A percentile compares a stretch with the other conserved stretches of the same genome.
Evolutionary conservation across 192 early-diverging fungal genomes (phyloP).

Genomic region (Linnemannia schmuckeri): DNA sequence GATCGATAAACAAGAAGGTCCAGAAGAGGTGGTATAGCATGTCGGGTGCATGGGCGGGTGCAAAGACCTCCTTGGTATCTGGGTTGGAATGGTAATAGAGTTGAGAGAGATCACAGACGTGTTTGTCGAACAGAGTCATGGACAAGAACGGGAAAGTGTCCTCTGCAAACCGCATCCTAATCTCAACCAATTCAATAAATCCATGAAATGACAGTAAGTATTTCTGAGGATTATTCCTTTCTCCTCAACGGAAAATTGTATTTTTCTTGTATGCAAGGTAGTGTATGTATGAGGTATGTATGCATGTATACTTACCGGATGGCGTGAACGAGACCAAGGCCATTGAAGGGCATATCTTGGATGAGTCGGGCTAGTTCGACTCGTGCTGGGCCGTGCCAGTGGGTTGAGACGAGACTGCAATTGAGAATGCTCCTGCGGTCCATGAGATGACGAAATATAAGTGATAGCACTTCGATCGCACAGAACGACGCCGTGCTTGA

Average conservation of each 20-base stretch:
- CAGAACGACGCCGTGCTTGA: conserved; percentile 19
- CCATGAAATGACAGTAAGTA: background rate
- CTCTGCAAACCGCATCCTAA: conserved; percentile 45
- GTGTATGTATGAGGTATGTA: background rate
- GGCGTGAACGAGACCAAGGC: conserved; percentile 43
- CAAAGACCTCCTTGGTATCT: conserved; percentile 42
- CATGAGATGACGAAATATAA: conserved; percentile 45
- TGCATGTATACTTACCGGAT: conserved; percentile 27
- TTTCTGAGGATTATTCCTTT: background rate
- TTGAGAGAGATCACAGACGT: conserved; percentile 48
- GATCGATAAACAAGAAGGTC: conserved; percentile 55
- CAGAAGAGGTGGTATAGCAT: conserved; percentile 47
- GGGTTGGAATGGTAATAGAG: conserved; percentile 52
- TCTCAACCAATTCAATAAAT: conserved; percentile 40
- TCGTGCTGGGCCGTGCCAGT: conserved; percentile 43
- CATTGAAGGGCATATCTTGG: conserved; percentile 44
- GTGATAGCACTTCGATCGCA: conserved; percentile 26
- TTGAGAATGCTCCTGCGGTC: conserved; percentile 44
- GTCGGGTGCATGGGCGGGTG: conserved; percentile 27
- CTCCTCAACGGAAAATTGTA: background rate
- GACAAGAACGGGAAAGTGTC: conserved; percentile 40
- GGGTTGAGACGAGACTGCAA: conserved; percentile 44
- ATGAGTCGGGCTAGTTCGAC: conserved; percentile 24
- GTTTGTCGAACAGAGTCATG: conserved; percentile 46
- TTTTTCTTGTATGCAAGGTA: background rate